phyloP scores from a whole-genome alignment of 257 asterid species.

The Nyctanthes arbortristis region DNA sequence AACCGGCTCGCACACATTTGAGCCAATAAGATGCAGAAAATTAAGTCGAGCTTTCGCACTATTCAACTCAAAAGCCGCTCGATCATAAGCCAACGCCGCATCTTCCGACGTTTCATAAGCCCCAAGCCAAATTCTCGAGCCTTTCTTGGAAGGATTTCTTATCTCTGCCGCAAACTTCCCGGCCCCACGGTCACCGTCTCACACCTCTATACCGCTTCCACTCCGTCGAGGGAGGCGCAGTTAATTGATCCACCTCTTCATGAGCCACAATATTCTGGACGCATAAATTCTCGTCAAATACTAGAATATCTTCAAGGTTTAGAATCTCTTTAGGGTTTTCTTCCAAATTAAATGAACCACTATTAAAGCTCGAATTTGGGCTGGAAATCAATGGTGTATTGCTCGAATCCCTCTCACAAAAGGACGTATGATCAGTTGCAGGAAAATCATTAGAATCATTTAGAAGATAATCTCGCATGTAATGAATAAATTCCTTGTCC shows the following conservation, averaged over 20 bases:
- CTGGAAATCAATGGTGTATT: too few species aligned
- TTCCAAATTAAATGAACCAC: not conserved
- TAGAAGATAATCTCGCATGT: constrained; percentile 25
- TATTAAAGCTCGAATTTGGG: too few species aligned
- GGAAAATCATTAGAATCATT: constrained; percentile 23
- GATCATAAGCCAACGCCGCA: constrained; percentile 58
- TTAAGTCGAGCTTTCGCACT: constrained; percentile 48
- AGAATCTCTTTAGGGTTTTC: not conserved
- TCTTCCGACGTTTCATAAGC: constrained; percentile 58
- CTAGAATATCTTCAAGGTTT: too few species aligned
- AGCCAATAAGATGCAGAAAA: constrained; percentile 49
- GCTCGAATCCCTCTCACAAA: too few species aligned
- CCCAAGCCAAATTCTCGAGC: constrained; percentile 52
- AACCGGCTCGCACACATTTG: constrained; percentile 27
- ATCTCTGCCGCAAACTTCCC: constrained; percentile 58
- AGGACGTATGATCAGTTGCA: not conserved
- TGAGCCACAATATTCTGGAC: too few species aligned
- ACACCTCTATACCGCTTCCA: constrained; percentile 53
- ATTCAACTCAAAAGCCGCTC: constrained; percentile 39
- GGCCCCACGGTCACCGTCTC: constrained; percentile 61
- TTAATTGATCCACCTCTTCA: too few species aligned
- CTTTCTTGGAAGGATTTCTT: constrained; percentile 44
- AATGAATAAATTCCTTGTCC: constrained; percentile 19
- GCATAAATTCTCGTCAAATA: too few species aligned
- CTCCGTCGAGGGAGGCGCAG: constrained; percentile 18